Percentiles rank a stretch among this genome's conserved stretches.
Conservation (phyloP, 164 flowering plant species). For the Euptelea pleiosperma region DNA sequence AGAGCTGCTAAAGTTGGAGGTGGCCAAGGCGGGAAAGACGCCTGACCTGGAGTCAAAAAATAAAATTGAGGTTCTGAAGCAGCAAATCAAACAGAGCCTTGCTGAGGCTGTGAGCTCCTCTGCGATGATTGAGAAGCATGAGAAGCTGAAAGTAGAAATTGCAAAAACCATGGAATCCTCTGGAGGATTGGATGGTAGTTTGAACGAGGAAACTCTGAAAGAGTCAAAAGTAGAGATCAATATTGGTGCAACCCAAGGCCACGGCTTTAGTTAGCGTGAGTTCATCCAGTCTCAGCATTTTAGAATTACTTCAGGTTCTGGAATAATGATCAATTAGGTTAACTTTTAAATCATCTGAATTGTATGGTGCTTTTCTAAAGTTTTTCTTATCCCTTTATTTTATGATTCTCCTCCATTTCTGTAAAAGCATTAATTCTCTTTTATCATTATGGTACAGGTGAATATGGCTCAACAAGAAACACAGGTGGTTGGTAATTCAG, state of each 20-base stretch:
- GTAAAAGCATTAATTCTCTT: background rate
- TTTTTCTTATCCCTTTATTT: background rate
- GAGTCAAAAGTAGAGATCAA: conserved; percentile 32
- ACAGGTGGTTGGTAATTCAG: conserved; percentile 3
- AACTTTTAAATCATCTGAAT: background rate
- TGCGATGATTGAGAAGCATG: conserved; percentile 46
- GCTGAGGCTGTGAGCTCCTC: conserved; percentile 44
- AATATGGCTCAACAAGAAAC: background rate
- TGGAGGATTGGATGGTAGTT: conserved; percentile 36
- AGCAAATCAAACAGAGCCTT: conserved; percentile 52
- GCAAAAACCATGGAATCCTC: conserved; percentile 25
- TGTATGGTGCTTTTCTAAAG: background rate
- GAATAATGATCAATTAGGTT: background rate
- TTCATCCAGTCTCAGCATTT: conserved; percentile 4
- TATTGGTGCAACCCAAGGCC: conserved; percentile 22
- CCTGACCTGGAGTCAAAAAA: conserved; percentile 42
- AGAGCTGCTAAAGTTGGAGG: conserved; percentile 51
- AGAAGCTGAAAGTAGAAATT: conserved; percentile 44
- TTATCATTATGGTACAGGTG: conserved; percentile 7
- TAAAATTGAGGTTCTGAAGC: conserved; percentile 53
- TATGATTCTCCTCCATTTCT: background rate
- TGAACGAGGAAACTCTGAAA: conserved; percentile 20
- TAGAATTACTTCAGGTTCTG: background rate
- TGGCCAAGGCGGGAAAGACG: conserved; percentile 46
- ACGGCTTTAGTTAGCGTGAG: conserved; percentile 41